Percentiles rank a stretch among this genome's conserved stretches.
These are phyloP conservation scores for Vigna mungo DNA, from an alignment of 306 rosid genomes.

Conservation along the genomic window DNA sequence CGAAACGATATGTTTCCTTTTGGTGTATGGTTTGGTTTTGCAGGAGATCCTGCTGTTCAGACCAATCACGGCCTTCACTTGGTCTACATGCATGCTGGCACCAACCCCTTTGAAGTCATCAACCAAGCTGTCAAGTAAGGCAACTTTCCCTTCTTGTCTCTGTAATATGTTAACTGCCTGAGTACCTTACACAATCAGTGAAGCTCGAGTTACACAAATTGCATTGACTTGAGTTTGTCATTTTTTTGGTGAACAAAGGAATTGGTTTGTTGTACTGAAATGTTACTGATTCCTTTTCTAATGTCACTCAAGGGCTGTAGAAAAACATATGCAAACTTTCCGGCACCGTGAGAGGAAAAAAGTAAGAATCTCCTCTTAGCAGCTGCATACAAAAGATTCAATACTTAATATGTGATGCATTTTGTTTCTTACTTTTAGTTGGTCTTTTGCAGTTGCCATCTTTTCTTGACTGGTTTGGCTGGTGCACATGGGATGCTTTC, in stretches of 20 bases:
- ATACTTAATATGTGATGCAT: conserved; percentile 14
- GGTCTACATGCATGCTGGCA: conserved; percentile 93
- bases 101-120: conserved; percentile 92
- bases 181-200: not conserved
- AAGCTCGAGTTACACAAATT: not conserved
- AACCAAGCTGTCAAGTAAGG: conserved; percentile 86
- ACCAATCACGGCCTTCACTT: conserved; percentile 86
- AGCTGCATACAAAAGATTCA: not conserved
- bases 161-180: not conserved
- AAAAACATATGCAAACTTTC: conserved; percentile 86
- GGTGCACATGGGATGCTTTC: conserved; percentile 99
- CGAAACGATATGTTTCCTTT: conserved; percentile 59
- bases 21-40: conserved; percentile 82
- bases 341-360: conserved; percentile 90
- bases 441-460: conserved; percentile 73
- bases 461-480: conserved; percentile 93
- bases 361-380: conserved; percentile 49
- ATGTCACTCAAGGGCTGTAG: conserved; percentile 62
- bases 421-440: conserved; percentile 39
- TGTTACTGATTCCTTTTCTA: conserved; percentile 35
- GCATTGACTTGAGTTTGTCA: not conserved
- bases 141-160: not conserved
- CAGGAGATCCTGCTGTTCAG: conserved; percentile 86
- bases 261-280: not conserved
- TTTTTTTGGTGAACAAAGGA: conserved; percentile 11